Percentiles rank a stretch among this genome's conserved stretches.
Evolutionary conservation across 495 filamentous ascomycete genomes (phyloP).

Genomic region (Lasiosphaeria hispida): DNA sequence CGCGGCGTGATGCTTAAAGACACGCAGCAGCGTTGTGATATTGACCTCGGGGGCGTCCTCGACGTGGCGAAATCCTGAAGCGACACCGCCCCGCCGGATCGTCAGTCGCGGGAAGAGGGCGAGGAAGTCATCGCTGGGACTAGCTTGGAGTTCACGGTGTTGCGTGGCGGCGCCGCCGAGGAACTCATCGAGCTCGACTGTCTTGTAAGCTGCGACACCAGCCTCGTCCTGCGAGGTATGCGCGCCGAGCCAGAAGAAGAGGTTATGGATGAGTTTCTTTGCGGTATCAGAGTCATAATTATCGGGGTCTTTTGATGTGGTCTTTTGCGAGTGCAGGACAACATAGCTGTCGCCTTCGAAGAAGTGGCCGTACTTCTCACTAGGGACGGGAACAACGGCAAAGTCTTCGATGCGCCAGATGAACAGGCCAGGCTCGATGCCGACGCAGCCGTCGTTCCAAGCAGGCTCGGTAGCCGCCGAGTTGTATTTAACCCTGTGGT

Average conservation of each 20-base stretch:
- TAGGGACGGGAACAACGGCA: slow-evolving; percentile 57
- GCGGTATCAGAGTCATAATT: background rate
- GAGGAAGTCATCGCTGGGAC: slow-evolving; percentile 55
- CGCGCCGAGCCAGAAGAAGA: slow-evolving; percentile 61
- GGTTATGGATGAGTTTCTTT: slow-evolving; percentile 52
- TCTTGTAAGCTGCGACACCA: slow-evolving; percentile 64
- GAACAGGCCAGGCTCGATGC: slow-evolving; percentile 47
- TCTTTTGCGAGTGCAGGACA: slow-evolving; percentile 49
- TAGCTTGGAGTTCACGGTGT: slow-evolving; percentile 56
- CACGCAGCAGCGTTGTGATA: slow-evolving; percentile 49
- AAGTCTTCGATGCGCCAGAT: slow-evolving; percentile 65
- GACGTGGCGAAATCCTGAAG: slow-evolving; percentile 58
- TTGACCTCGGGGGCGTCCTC: slow-evolving; percentile 46
- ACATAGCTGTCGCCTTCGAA: slow-evolving; percentile 65
- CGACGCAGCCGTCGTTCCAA: slow-evolving; percentile 55
- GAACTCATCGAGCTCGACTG: slow-evolving; percentile 64
- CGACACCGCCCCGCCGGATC: slow-evolving; percentile 57
- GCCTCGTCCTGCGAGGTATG: slow-evolving; percentile 63
- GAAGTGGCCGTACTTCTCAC: slow-evolving; percentile 52
- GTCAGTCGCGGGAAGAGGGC: slow-evolving; percentile 54
- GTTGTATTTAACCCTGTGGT: slow-evolving; percentile 62
- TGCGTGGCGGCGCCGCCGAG: slow-evolving; percentile 57
- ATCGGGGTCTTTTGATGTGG: background rate
- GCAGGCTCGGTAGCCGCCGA: slow-evolving; percentile 59
- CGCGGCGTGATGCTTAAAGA: slow-evolving; percentile 51